These are phyloP conservation scores for Heteromeles arbutifolia DNA, from an alignment of 306 rosid species.

Conservation along the genomic window DNA sequence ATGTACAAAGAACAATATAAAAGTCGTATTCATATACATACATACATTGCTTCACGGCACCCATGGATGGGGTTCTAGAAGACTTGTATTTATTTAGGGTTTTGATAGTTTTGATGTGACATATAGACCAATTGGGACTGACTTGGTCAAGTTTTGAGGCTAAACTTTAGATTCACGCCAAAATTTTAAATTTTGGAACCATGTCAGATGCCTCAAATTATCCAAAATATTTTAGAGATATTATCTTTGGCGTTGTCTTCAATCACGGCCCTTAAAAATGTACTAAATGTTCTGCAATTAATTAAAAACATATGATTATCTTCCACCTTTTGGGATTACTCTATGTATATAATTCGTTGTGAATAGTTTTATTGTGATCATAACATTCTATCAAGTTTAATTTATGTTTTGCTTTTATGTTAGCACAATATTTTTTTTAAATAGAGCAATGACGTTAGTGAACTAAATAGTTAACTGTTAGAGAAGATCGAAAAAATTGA, in stretches of 20 bases:
- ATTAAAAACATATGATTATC: neutral
- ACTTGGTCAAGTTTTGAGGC: conserved; percentile 29
- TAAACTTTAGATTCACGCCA: neutral
- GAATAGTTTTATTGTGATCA: neutral
- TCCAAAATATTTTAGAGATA: neutral
- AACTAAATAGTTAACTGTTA: too few relatives aligned
- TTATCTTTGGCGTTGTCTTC: neutral
- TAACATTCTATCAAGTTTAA: neutral
- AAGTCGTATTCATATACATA: conserved; percentile 6
- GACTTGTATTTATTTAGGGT: neutral
- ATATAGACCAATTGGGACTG: conserved; percentile 24
- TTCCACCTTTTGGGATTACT: neutral
- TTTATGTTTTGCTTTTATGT: too few relatives aligned
- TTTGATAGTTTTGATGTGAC: conserved; percentile 21
- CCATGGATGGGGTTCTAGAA: conserved; percentile 24
- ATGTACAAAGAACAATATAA: neutral
- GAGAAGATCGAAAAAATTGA: accelerated
- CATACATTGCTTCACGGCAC: conserved; percentile 58
- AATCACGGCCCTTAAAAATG: neutral
- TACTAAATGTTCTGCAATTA: neutral
- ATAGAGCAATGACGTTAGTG: too few relatives aligned
- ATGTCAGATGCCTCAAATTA: conserved; percentile 6
- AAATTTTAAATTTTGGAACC: neutral
- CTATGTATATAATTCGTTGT: neutral
- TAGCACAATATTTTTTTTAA: neutral